Evolutionary conservation across 352 stramenopile genomes (phyloP).

Genomic region (Phytophthora syringae): DNA sequence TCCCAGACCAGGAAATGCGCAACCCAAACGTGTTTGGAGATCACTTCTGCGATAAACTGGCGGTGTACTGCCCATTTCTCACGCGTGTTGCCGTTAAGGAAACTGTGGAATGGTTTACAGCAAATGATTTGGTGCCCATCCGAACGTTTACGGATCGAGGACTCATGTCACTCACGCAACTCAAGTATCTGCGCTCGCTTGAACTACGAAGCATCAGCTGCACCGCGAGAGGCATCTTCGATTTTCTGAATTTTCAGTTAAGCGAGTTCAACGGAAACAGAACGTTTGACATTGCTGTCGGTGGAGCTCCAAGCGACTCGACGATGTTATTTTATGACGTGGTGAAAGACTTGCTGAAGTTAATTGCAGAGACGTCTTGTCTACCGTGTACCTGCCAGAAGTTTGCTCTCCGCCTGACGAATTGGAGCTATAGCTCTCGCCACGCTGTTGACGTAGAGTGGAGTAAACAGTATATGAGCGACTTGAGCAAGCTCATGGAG

Average conservation of each 20-base stretch:
- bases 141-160: conserved; percentile 37
- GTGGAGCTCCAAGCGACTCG: conserved; percentile 14
- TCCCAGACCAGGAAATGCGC: too few species aligned
- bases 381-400: conserved; percentile 8
- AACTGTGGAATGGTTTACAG: conserved; percentile 36
- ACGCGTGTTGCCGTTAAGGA: conserved; percentile 33
- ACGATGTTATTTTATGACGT: conserved; percentile 39
- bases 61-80: conserved; percentile 25
- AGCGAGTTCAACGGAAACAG: conserved; percentile 33
- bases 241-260: conserved; percentile 40
- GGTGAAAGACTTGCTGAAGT: conserved; percentile 12
- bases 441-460: conserved; percentile 7
- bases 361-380: conserved; percentile 5
- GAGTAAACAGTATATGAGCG: conserved; percentile 14
- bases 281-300: conserved; percentile 40
- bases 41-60: conserved; percentile 30
- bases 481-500: conserved; percentile 16
- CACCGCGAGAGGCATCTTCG: conserved; percentile 35
- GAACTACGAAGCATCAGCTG: conserved; percentile 43
- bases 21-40: conserved; percentile 40
- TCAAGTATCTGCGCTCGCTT: conserved; percentile 36
- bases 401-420: conserved; percentile 22
- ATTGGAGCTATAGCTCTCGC: conserved; percentile 27
- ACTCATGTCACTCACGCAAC: conserved; percentile 33
- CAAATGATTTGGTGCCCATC: conserved; percentile 30